Percentiles rank a stretch among this genome's conserved stretches.
Conservation (phyloP, 495 filamentous ascomycete genomes). For the Tuber brumale region DNA sequence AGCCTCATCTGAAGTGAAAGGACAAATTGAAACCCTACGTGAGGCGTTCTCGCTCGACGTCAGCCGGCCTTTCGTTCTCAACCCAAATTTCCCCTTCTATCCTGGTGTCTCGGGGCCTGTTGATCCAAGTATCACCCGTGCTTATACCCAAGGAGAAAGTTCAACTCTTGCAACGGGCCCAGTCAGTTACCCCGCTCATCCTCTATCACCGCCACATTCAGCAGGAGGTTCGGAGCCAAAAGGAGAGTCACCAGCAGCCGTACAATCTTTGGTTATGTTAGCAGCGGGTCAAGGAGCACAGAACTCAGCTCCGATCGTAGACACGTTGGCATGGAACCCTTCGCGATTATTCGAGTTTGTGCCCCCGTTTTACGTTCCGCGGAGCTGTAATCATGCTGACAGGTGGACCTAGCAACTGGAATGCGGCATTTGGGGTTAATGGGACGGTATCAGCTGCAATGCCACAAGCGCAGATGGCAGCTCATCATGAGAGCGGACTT, state of each 20-base stretch:
- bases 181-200: conserved; percentile 68
- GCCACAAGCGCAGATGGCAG: conserved; percentile 32
- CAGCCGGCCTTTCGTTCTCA: conserved; percentile 79
- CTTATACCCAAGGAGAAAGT: conserved; percentile 46
- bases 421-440: conserved; percentile 42
- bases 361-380: background rate
- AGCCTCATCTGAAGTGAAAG: conserved; percentile 88
- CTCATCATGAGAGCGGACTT: conserved; percentile 39
- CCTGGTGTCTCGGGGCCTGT: conserved; percentile 41
- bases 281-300: conserved; percentile 52
- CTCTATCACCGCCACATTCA: conserved; percentile 77
- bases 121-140: conserved; percentile 59
- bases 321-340: conserved; percentile 79
- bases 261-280: conserved; percentile 73
- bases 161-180: conserved; percentile 51
- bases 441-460: conserved; percentile 34
- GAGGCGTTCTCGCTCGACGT: conserved; percentile 89
- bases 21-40: conserved; percentile 80
- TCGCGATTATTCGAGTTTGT: conserved; percentile 89
- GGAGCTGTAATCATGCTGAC: conserved; percentile 8
- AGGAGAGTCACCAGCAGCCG: conserved; percentile 65
- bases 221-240: conserved; percentile 67
- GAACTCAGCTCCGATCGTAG: conserved; percentile 54
- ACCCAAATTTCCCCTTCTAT: conserved; percentile 73
- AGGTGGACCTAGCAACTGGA: conserved; percentile 36